These are phyloP conservation scores for Symbiodinium pilosum DNA, from an alignment of 73 alveolate species.

Conservation along the genomic window DNA sequence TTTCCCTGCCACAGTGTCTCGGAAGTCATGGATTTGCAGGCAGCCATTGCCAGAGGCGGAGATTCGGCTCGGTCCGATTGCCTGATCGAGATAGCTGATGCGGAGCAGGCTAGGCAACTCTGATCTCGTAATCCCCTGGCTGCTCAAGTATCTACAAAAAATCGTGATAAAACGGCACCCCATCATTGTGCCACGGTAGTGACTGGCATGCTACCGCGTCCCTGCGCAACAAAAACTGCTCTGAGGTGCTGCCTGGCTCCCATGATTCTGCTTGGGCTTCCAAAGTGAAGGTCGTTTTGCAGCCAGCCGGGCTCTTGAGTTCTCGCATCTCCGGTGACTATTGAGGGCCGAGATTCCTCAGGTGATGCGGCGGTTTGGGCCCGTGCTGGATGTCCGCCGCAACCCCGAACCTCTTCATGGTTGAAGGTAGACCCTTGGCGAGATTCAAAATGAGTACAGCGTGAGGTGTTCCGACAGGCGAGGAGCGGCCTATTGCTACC, in stretches of 20 bases:
- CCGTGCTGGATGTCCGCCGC: slow-evolving; percentile 74
- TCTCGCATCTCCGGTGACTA: background rate
- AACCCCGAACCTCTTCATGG: too few relatives aligned
- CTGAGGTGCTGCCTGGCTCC: slow-evolving; percentile 31
- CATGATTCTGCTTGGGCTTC: slow-evolving; percentile 42
- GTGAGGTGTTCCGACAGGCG: slow-evolving; percentile 61
- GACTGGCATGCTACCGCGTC: too few relatives aligned
- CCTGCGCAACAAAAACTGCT: too few relatives aligned
- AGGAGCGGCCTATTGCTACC: slow-evolving; percentile 26
- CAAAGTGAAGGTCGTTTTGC: slow-evolving; percentile 62
- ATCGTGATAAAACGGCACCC: too few relatives aligned
- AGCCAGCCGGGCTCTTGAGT: background rate
- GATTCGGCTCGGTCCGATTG: slow-evolving; percentile 69
- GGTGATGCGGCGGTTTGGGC: slow-evolving; percentile 67
- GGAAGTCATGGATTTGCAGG: too few relatives aligned
- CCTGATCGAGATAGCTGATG: slow-evolving; percentile 78
- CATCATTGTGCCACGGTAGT: too few relatives aligned
- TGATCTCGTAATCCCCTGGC: too few relatives aligned
- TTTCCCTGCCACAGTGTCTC: too few relatives aligned
- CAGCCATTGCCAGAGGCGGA: slow-evolving; percentile 72
- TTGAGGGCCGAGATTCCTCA: background rate
- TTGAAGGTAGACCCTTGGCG: too few relatives aligned
- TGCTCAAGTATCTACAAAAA: too few relatives aligned
- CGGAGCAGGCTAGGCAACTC: slow-evolving; percentile 17
- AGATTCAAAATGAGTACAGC: background rate